These are phyloP conservation scores for Wickerhamiella sergipiensis DNA, from an alignment of 805 yeast species.

Conservation along the genomic window DNA sequence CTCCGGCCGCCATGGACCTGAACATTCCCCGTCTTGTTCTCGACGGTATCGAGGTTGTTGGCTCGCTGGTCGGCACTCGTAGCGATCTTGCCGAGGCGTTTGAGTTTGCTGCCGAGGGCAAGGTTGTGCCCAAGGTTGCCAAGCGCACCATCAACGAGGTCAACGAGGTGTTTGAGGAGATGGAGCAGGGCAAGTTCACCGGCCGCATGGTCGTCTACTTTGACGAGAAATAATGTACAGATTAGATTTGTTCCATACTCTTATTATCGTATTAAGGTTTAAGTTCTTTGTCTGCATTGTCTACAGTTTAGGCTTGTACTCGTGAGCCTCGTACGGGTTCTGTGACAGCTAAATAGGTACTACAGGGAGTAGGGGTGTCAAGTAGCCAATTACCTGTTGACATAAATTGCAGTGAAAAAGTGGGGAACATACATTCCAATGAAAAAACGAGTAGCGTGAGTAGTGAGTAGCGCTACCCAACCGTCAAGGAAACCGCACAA, in stretches of 20 bases:
- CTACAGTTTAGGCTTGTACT: too few species aligned
- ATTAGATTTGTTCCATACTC: background rate
- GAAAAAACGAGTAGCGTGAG: too few species aligned
- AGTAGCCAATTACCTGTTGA: too few species aligned
- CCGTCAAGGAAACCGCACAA: too few species aligned
- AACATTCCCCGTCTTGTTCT: constrained; percentile 63
- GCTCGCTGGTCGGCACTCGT: constrained; percentile 83
- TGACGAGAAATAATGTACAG: constrained; percentile 28
- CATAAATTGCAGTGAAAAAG: too few species aligned
- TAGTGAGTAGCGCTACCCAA: too few species aligned
- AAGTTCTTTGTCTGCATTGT: too few species aligned
- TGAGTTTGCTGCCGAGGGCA: constrained; percentile 59
- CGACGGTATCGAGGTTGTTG: constrained; percentile 56
- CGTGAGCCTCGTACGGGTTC: too few species aligned
- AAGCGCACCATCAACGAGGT: constrained; percentile 48
- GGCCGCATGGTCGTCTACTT: constrained; percentile 87
- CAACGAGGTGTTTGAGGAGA: constrained; percentile 58
- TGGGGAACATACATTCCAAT: too few species aligned
- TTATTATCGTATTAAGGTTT: too few species aligned
- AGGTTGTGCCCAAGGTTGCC: constrained; percentile 28
- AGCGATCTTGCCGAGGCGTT: constrained; percentile 74
- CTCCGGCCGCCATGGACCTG: constrained; percentile 63
- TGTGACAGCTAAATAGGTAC: too few species aligned
- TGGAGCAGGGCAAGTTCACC: constrained; percentile 73
- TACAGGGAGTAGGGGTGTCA: too few species aligned